Evolutionary conservation across 2,329 filamentous ascomycete genomes (phyloP), one percentile per base, ranked within the genome.

Genomic region (Colletotrichum tropicale): DNA sequence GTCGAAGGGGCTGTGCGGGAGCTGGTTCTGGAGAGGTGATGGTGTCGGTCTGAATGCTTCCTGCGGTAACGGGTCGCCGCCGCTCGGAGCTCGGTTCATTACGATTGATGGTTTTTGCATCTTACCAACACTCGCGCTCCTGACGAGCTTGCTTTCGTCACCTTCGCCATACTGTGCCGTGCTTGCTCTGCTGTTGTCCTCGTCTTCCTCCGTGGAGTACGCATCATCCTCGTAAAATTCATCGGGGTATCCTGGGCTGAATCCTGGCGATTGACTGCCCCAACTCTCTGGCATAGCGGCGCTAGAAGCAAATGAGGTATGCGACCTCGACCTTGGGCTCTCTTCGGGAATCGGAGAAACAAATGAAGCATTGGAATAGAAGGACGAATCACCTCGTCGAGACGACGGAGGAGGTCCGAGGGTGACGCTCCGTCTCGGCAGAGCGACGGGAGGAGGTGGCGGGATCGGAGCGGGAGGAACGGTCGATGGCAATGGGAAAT

Each of bases 291-390:
- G 94, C 82, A 95, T 94, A 1, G 91, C 93, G 43, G 92, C 90
- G 78, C 93, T 95, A 4, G 94, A 95, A 26, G 91, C 94, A 80
- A 91, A 93, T 0, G 94, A 95, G 32, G 88, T 88, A 80, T 91
- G 90, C 1, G 92, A 91, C 70, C 88, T 86, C 5, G 88, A 86
- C 28, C 89, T 87, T 0, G 90, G 88, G 77, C 89, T 91, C 81
- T 96, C 94, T 82, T 96, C 94, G 1, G 92, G 93, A 69, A 96
- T 96, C 0, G 94, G 94, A 1, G 94, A 94, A 30, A 96, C 93
- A 75, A 89, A 93, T 0, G 93, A 94, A 15, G 88, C 85, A 77
- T 89, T 90, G 4, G 93, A 94, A 79, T 94, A 93, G 76, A 92
- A 93, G 0, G 91, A 92, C 0, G 91, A 93, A 32, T 88, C 89